Evolutionary conservation across 2,329 filamentous ascomycete genomes (phyloP).

Genomic region (Alternaria longipes): DNA sequence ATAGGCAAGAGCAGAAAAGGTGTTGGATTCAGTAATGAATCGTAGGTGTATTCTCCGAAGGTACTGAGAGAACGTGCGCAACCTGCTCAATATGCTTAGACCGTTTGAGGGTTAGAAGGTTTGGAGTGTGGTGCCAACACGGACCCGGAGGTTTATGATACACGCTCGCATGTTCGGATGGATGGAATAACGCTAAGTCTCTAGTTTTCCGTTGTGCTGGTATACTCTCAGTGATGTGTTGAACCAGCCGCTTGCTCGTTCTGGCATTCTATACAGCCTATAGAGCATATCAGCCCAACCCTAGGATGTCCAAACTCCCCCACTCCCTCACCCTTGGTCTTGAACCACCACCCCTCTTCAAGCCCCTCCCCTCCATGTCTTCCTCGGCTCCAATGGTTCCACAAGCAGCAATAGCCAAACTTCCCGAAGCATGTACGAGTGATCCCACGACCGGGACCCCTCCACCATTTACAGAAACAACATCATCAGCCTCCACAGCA

Average conservation of each 20-base stretch:
- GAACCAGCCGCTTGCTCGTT: background rate
- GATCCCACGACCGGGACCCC: slow-evolving; percentile 32
- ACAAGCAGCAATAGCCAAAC: slow-evolving; percentile 36
- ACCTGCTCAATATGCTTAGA: background rate
- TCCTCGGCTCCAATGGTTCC: slow-evolving; percentile 22
- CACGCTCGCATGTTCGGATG: background rate
- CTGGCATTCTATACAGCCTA: background rate
- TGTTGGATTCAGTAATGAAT: background rate
- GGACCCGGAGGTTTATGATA: background rate
- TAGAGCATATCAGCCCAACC: slow-evolving; percentile 13
- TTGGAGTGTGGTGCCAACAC: background rate
- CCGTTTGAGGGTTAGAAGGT: background rate
- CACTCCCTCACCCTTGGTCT: slow-evolving; percentile 29
- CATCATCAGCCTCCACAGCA: slow-evolving; percentile 50
- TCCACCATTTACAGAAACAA: slow-evolving; percentile 26
- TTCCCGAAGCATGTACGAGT: slow-evolving; percentile 36
- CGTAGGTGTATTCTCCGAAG: background rate
- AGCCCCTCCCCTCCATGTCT: background rate
- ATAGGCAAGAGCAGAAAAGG: background rate
- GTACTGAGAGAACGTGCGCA: background rate
- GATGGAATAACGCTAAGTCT: background rate
- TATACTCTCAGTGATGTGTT: background rate
- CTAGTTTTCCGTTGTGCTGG: background rate
- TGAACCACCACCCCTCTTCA: slow-evolving; percentile 20
- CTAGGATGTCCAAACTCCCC: slow-evolving; percentile 40